Conservation (phyloP, 495 filamentous ascomycete genomes). For the Penicillium canariense region DNA sequence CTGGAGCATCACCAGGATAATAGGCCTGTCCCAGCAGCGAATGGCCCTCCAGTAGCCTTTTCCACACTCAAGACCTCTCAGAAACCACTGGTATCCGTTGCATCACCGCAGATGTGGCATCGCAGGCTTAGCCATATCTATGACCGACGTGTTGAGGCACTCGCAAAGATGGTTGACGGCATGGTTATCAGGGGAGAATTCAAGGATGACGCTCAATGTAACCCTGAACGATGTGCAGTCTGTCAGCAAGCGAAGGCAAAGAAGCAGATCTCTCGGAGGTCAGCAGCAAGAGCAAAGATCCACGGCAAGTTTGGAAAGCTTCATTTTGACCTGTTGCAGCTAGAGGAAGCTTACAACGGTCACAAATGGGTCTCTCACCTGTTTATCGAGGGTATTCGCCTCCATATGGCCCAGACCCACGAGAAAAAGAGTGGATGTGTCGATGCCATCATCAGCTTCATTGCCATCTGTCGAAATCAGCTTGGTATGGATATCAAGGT, state of each 20-base stretch:
- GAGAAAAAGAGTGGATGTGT: background rate
- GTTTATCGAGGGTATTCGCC: constrained; percentile 10
- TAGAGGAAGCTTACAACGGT: background rate
- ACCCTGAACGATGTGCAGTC: background rate
- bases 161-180: background rate
- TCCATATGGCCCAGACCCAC: background rate
- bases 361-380: constrained; percentile 7
- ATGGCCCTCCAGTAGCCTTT: too few species aligned
- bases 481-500: background rate
- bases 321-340: constrained; percentile 5
- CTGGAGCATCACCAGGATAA: too few species aligned
- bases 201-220: background rate
- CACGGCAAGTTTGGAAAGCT: constrained; percentile 2
- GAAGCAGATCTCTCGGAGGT: constrained; percentile 2
- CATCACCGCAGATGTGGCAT: background rate
- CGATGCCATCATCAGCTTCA: background rate
- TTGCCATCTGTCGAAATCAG: background rate
- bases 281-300: background rate
- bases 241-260: background rate
- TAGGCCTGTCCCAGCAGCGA: too few species aligned
- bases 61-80: too few species aligned
- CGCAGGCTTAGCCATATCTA: background rate
- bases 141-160: background rate
- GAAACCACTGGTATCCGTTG: too few species aligned
- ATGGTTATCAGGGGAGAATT: background rate